phyloP scores from a whole-genome alignment of 305 asterid species.

The Solanum hybrid region DNA sequence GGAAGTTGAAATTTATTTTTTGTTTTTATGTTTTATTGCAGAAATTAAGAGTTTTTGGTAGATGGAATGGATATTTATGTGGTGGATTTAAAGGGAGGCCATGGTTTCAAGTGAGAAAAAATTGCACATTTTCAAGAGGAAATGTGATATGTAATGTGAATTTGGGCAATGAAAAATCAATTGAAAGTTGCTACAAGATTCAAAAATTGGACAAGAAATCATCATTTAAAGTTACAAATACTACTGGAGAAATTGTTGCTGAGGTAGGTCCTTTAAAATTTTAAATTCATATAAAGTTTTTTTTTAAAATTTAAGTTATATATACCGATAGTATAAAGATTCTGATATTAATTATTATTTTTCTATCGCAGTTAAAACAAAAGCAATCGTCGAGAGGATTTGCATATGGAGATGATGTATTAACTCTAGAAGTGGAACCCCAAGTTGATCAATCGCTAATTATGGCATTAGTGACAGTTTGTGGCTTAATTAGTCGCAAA shows the following conservation, averaged over 20 bases:
- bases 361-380: constrained; percentile 2
- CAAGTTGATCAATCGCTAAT: constrained; percentile 35
- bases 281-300: neutral
- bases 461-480: constrained; percentile 40
- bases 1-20: neutral
- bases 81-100: constrained; percentile 26
- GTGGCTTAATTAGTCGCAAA: constrained; percentile 33
- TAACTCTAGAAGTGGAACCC: constrained; percentile 37
- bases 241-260: constrained; percentile 44
- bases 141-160: constrained; percentile 31
- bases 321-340: neutral
- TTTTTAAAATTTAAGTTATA: neutral
- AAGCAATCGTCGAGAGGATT: constrained; percentile 39
- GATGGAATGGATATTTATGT: constrained; percentile 58
- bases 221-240: constrained; percentile 41
- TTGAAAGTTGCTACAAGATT: constrained; percentile 27
- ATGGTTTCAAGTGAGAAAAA: constrained; percentile 62
- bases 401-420: constrained; percentile 43
- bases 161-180: constrained; percentile 18
- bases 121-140: constrained; percentile 19
- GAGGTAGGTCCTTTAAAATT: constrained; percentile 32
- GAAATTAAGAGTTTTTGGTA: constrained; percentile 33
- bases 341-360: no score
- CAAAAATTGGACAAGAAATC: constrained; percentile 33
- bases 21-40: constrained; percentile 10